phyloP scores from a whole-genome alignment of 805 yeast species.

The Starmera caribaea region DNA sequence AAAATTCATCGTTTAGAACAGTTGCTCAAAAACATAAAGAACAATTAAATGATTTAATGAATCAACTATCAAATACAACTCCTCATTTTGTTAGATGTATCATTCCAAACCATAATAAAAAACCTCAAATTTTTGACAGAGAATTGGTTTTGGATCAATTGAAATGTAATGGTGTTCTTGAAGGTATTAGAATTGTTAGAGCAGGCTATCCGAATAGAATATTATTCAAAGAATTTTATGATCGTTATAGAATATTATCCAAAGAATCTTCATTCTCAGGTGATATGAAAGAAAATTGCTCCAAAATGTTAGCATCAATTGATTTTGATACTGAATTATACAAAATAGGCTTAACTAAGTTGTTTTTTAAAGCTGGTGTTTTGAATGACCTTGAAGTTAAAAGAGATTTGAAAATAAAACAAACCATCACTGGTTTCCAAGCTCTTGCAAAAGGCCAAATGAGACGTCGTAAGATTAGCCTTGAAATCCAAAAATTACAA shows the following conservation, averaged over 20 bases:
- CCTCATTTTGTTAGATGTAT: conserved; percentile 98
- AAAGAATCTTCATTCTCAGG: conserved; percentile 31
- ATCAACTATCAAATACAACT: conserved; percentile 66
- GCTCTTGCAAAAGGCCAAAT: conserved; percentile 55
- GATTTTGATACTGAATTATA: conserved; percentile 66
- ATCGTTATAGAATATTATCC: conserved; percentile 64
- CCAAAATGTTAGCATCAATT: conserved; percentile 52
- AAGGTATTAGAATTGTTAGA: conserved; percentile 94
- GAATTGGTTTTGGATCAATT: conserved; percentile 76
- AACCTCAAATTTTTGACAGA: conserved; percentile 64
- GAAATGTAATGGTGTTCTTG: conserved; percentile 94
- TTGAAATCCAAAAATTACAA: conserved; percentile 47
- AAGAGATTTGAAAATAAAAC: conserved; percentile 55
- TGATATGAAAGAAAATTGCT: conserved; percentile 59
- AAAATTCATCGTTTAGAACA: conserved; percentile 47
- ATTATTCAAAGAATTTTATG: conserved; percentile 69
- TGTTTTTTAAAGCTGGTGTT: conserved; percentile 94
- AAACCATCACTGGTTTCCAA: conserved; percentile 52
- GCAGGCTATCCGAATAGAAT: conserved; percentile 95
- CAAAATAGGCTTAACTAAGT: conserved; percentile 88
- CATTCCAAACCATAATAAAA: conserved; percentile 73
- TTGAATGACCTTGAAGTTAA: conserved; percentile 77
- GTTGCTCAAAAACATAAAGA: conserved; percentile 86
- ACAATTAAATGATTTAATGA: conserved; percentile 64
- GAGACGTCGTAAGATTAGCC: conserved; percentile 38